Conservation (phyloP, 305 asterid species). For the Withania somnifera region DNA sequence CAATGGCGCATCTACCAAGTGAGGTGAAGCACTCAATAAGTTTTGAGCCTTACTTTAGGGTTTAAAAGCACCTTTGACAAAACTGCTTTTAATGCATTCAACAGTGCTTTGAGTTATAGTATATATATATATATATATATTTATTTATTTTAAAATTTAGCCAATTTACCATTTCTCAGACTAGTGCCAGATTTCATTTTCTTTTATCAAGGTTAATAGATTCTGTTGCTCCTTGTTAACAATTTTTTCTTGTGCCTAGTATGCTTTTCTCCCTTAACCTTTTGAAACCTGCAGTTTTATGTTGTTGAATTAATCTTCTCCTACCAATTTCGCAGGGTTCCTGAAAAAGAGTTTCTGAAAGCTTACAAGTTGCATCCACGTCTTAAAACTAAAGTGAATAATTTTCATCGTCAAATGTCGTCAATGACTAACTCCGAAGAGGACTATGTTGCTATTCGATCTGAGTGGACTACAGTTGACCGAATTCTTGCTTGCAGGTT, state of each 20-base stretch:
- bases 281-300: not conserved
- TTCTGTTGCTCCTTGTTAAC: not conserved
- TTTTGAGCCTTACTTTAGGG: not conserved
- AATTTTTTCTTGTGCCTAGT: not conserved
- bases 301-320: not conserved
- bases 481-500: constrained; percentile 91
- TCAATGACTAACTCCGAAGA: constrained; percentile 48
- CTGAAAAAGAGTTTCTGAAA: constrained; percentile 73
- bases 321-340: constrained; percentile 59
- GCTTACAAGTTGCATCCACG: constrained; percentile 94
- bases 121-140: not conserved
- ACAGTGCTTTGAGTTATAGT: not conserved
- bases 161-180: not conserved
- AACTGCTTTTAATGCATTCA: not conserved
- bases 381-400: constrained; percentile 75
- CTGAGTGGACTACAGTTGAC: constrained; percentile 94
- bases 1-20: not conserved
- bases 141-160: not conserved
- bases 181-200: not conserved
- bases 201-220: not conserved
- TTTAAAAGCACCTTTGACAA: not conserved
- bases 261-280: not conserved
- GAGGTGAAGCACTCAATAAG: not conserved
- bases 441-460: constrained; percentile 74
- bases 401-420: constrained; percentile 70